Evolutionary conservation across 1,284 basidiomycete genomes (phyloP).

Genomic region (Apiotrichum porosum): DNA sequence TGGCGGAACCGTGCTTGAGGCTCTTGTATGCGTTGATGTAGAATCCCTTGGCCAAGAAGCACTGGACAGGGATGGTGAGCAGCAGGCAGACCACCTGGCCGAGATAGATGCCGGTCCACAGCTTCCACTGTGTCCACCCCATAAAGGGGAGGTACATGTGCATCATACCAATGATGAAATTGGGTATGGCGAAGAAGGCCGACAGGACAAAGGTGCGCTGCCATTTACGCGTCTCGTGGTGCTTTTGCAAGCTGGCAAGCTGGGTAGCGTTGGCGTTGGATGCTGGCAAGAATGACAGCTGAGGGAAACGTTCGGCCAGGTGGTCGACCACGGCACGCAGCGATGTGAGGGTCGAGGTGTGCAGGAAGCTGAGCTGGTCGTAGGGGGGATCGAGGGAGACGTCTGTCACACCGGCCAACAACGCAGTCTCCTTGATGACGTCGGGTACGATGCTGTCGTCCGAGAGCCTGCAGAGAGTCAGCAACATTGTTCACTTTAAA

Average conservation of each 20-base stretch:
- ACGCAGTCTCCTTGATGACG: slow-evolving; percentile 35
- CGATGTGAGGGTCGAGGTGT: slow-evolving; percentile 68
- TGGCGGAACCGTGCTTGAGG: slow-evolving; percentile 80
- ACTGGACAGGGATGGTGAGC: slow-evolving; percentile 90
- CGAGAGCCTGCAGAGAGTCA: slow-evolving; percentile 24
- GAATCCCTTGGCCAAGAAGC: slow-evolving; percentile 84
- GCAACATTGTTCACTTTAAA: background rate
- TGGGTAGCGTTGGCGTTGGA: slow-evolving; percentile 59
- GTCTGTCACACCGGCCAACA: slow-evolving; percentile 68
- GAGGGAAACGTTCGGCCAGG: slow-evolving; percentile 60
- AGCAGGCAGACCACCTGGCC: slow-evolving; percentile 74
- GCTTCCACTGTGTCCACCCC: slow-evolving; percentile 46
- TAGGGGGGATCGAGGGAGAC: slow-evolving; percentile 67
- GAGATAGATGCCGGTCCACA: slow-evolving; percentile 67
- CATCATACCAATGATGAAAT: slow-evolving; percentile 88
- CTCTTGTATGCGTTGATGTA: slow-evolving; percentile 87
- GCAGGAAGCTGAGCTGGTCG: slow-evolving; percentile 70
- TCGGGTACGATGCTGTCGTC: slow-evolving; percentile 26
- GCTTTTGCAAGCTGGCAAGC: slow-evolving; percentile 79
- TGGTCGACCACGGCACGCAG: slow-evolving; percentile 80
- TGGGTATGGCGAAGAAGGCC: slow-evolving; percentile 77
- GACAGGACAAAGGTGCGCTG: slow-evolving; percentile 71
- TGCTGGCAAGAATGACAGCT: slow-evolving; percentile 44
- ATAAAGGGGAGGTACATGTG: slow-evolving; percentile 56
- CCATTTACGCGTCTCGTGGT: slow-evolving; percentile 91